Evolutionary conservation across 169 alveolate species (phyloP).

Genomic region (Eimeria tenella): DNA sequence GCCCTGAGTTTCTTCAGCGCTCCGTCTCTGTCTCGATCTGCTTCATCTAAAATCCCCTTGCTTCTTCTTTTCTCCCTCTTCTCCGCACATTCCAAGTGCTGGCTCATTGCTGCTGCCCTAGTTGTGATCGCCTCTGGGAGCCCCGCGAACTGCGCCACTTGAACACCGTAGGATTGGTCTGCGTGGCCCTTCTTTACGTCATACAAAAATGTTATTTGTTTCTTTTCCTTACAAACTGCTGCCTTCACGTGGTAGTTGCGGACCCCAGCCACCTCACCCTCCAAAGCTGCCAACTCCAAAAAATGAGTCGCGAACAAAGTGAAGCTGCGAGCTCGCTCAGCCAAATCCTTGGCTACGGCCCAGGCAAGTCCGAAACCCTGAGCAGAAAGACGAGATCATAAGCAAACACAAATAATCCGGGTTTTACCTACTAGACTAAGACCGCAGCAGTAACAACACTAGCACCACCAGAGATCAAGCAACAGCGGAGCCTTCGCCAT

Average conservation of each 20-base stretch:
- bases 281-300: conserved; percentile 96
- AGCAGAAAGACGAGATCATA: neutral
- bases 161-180: conserved; percentile 95
- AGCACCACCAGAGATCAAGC: too few relatives aligned
- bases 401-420: neutral
- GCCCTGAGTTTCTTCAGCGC: neutral
- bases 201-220: conserved; percentile 88
- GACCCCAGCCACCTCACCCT: conserved; percentile 73
- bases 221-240: conserved; percentile 1
- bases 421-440: too few relatives aligned
- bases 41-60: neutral
- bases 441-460: too few relatives aligned
- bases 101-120: neutral
- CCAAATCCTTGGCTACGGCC: conserved; percentile 96
- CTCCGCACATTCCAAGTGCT: conserved; percentile 49
- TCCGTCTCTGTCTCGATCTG: neutral
- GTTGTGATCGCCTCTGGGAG: conserved; percentile 89
- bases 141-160: conserved; percentile 95
- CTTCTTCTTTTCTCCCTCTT: conserved; percentile 5
- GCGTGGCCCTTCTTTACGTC: conserved; percentile 94
- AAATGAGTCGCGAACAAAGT: conserved; percentile 99
- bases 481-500: too few relatives aligned
- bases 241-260: conserved; percentile 66
- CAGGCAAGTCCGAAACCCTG: conserved; percentile 98
- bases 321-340: conserved; percentile 92